phyloP scores from a whole-genome alignment of 2,329 filamentous ascomycete species.

The Metarhizium sp. region DNA sequence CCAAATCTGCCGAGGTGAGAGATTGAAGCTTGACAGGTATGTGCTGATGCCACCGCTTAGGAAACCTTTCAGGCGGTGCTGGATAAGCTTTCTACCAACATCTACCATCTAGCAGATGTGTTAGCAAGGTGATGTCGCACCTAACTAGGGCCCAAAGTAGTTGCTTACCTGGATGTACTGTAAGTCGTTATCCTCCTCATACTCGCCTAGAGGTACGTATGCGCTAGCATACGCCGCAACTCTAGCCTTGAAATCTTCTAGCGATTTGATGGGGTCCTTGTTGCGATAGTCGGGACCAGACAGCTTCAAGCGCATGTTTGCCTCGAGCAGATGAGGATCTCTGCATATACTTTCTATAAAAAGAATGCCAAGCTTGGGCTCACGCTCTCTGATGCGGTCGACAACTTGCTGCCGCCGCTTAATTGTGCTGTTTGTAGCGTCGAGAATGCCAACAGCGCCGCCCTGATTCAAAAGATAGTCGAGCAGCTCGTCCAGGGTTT shows the following conservation, averaged over 20 bases:
- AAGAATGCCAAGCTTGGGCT: slow-evolving; percentile 81
- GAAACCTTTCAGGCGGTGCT: slow-evolving; percentile 85
- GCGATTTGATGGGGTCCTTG: slow-evolving; percentile 76
- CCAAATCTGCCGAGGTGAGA: slow-evolving; percentile 94
- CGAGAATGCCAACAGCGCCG: slow-evolving; percentile 87
- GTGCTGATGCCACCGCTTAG: slow-evolving; percentile 86
- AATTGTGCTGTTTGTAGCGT: slow-evolving; percentile 94
- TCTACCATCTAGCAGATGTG: slow-evolving; percentile 68
- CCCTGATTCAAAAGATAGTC: slow-evolving; percentile 77
- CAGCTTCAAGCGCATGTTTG: slow-evolving; percentile 94
- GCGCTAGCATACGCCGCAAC: slow-evolving; percentile 90
- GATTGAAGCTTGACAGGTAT: slow-evolving; percentile 93
- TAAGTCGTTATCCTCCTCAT: slow-evolving; percentile 83
- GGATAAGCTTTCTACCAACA: slow-evolving; percentile 87
- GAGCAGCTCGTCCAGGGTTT: slow-evolving; percentile 84
- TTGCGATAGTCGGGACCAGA: slow-evolving; percentile 93
- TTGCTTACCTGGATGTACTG: slow-evolving; percentile 73
- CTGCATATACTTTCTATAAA: slow-evolving; percentile 94
- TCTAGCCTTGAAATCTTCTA: slow-evolving; percentile 86
- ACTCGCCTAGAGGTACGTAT: slow-evolving; percentile 82
- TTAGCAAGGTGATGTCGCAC: slow-evolving; percentile 14
- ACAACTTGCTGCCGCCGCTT: slow-evolving; percentile 76
- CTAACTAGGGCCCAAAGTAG: not conserved
- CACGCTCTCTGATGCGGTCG: slow-evolving; percentile 69
- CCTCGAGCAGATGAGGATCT: slow-evolving; percentile 75